Evolutionary conservation across 441 rosid species (phyloP).

Genomic region (Viola pubescens): DNA sequence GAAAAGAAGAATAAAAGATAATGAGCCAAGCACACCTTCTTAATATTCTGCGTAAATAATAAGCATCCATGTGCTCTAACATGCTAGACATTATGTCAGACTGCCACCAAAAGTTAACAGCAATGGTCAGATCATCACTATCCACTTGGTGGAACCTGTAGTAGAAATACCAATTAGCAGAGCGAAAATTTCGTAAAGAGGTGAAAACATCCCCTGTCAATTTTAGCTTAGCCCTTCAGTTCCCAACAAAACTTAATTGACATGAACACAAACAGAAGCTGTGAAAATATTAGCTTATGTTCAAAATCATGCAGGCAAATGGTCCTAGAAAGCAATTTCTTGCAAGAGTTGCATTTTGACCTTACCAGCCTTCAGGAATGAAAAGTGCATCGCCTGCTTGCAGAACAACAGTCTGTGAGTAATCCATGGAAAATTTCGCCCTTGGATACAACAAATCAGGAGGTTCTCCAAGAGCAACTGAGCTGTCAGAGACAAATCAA

Average conservation of each 20-base stretch:
- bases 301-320: too few relatives aligned
- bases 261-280: too few relatives aligned
- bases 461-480: slow-evolving; percentile 58
- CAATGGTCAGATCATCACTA: slow-evolving; percentile 70
- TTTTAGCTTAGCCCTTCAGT: too few relatives aligned
- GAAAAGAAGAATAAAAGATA: slow-evolving; percentile 9
- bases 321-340: too few relatives aligned
- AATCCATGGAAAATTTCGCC: slow-evolving; percentile 45
- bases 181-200: not conserved
- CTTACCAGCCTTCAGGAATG: slow-evolving; percentile 99
- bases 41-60: slow-evolving; percentile 70
- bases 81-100: slow-evolving; percentile 57
- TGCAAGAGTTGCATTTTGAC: not conserved
- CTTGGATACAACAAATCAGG: slow-evolving; percentile 65
- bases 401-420: slow-evolving; percentile 64
- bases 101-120: slow-evolving; percentile 91
- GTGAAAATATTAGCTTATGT: too few relatives aligned
- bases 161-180: slow-evolving; percentile 19
- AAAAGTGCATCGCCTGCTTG: slow-evolving; percentile 84
- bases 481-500: slow-evolving; percentile 37
- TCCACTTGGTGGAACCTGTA: slow-evolving; percentile 88
- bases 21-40: slow-evolving; percentile 45
- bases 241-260: not conserved
- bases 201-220: not conserved
- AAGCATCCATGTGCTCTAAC: slow-evolving; percentile 83